Base-by-base conservation (phyloP, 1,139 yeast genomes). In the Blastobotrys buckinghamii region DNA sequence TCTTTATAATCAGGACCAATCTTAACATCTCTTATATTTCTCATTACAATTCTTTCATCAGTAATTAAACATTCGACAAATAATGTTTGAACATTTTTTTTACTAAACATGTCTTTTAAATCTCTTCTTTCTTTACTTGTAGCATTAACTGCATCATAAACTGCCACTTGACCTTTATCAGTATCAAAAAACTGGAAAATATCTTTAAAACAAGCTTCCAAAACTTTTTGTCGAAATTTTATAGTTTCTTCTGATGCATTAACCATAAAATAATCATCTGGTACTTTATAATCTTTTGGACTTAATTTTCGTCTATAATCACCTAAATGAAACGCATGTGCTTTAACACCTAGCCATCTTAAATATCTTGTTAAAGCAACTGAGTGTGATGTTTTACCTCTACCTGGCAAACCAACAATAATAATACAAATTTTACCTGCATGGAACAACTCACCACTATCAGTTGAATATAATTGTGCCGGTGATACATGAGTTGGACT, bases 101-200 rank as follows among this genome's bases (percentile, higher is more conserved):
- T 70, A 12, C 72, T 69, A 59, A 90, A 81, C 50, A 69, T 69
- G 38, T 73, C 72, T 44, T 77, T 76, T 48, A 92, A 68, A 29
- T 75, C 76, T 16, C 75, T 61, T 57, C 98, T 75, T 57, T 83
- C 84, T 49, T 76, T 75, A 16, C 84, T 80, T 42, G 84, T 71
- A 1, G 95, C 95, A 66, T 94, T 92, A 50, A 92, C 87, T 0
- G 97, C 98, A 67, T 92, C 99, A 65, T 88, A 92, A 35, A 94
- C 86, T 15, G 96, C 98, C 26, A 94, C 87, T 68, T 92, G 98
- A 12, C 96, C 97, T 61, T 76, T 77, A 54, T 83, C 87, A 34
- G 79, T 76, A 52, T 77, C 76, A 64, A 86, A 88, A 64, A 88
- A 92, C 38, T 72, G 71, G 49, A 77, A 65, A 64, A 92, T 80